These are phyloP conservation scores for Amphicarpaea edgeworthii DNA, from an alignment of 306 rosid genomes.

Conservation along the genomic window DNA sequence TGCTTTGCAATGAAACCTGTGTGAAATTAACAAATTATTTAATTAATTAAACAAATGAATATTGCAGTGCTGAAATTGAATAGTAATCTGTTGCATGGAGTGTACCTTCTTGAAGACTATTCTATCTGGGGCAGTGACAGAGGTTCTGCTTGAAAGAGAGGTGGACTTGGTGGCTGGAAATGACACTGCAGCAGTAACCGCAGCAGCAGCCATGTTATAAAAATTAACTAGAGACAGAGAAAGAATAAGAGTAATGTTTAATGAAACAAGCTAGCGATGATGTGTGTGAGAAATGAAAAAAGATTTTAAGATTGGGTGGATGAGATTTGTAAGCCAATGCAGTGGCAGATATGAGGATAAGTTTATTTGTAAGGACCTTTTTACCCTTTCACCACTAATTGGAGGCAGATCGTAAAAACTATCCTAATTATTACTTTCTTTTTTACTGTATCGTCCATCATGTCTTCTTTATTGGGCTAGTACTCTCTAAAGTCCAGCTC, in stretches of 20 bases:
- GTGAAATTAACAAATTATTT: no score
- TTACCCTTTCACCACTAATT: neutral
- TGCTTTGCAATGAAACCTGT: conserved; percentile 64
- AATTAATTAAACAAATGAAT: no score
- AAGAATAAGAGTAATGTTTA: conserved; percentile 29
- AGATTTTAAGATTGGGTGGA: conserved; percentile 84
- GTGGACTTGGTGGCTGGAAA: conserved; percentile 85
- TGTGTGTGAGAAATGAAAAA: no score
- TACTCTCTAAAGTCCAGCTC: no score
- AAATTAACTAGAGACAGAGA: conserved; percentile 23
- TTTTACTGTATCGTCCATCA: no score
- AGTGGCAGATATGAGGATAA: conserved; percentile 78
- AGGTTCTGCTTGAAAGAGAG: conserved; percentile 61
- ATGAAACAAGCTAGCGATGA: conserved; percentile 42
- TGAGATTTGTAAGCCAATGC: conserved; percentile 69
- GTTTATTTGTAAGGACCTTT: conserved; percentile 46
- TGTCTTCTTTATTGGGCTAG: no score
- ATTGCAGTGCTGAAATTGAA: neutral
- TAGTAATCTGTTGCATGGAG: neutral
- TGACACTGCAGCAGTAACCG: conserved; percentile 85
- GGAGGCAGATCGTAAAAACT: no score
- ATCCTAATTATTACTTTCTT: no score
- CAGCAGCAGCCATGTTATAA: conserved; percentile 85
- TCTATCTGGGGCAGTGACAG: conserved; percentile 65
- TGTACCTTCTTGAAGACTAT: conserved; percentile 71